Percentiles rank a stretch among this genome's conserved stretches.
These are phyloP conservation scores for Ceratocystis cacaofunesta DNA, from an alignment of 2,329 filamentous ascomycete species.

Conservation along the genomic window DNA sequence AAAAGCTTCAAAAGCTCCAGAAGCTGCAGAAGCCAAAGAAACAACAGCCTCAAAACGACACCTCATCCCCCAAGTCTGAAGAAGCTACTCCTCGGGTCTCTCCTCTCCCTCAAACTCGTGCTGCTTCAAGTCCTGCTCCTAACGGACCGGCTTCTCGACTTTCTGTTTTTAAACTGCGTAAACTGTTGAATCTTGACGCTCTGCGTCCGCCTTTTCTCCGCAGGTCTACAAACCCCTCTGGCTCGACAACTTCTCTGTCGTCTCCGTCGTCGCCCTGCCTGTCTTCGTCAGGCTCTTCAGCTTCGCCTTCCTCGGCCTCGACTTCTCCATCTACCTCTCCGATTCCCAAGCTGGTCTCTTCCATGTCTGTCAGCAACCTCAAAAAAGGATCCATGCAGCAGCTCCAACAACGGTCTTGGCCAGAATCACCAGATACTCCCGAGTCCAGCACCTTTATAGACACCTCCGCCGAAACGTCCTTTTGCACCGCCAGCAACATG, in stretches of 20 bases:
- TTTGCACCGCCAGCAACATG: not conserved
- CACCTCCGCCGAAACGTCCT: conserved; percentile 3
- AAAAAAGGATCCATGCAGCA: not conserved
- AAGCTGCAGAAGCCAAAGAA: conserved; percentile 2
- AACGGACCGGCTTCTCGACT: conserved; percentile 2
- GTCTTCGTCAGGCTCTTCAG: conserved; percentile 9
- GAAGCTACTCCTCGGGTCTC: not conserved
- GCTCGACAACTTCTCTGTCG: conserved; percentile 5
- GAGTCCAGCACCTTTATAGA: conserved; percentile 10
- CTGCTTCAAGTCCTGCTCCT: not conserved
- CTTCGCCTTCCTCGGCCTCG: conserved; percentile 3
- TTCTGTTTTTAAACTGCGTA: conserved; percentile 14
- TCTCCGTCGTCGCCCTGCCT: conserved; percentile 14
- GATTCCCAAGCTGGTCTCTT: conserved; percentile 1
- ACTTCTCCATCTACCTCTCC: conserved; percentile 8
- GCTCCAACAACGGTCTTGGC: conserved; percentile 4
- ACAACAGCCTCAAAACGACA: not conserved
- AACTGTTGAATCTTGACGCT: conserved; percentile 13
- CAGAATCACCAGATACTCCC: conserved; percentile 5
- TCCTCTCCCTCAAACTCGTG: not conserved
- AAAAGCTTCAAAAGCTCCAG: conserved; percentile 1
- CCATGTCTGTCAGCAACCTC: conserved; percentile 5
- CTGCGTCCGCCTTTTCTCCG: conserved; percentile 12
- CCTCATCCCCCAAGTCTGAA: not conserved
- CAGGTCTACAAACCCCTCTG: conserved; percentile 5